These are phyloP conservation scores for Mortierella sp. DNA, from an alignment of 371 early-diverging fungal species.

Conservation along the genomic window DNA sequence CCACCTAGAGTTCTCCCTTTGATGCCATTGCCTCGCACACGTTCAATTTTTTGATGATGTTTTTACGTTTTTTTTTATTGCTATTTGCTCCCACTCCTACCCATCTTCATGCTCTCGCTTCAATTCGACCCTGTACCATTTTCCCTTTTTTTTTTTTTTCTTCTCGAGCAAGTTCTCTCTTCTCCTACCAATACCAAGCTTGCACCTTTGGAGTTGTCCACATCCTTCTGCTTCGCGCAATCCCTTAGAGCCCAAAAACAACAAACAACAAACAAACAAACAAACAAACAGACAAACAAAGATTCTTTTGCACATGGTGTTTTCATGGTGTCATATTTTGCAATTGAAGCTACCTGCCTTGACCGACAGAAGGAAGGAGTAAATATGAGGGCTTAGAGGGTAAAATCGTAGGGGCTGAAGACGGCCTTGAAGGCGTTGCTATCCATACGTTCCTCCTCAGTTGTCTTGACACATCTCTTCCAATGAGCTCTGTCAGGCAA, in stretches of 20 bases:
- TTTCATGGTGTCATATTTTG: background rate
- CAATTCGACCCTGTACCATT: conserved; percentile 11
- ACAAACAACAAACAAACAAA: background rate
- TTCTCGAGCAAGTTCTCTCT: background rate
- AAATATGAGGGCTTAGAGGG: conserved; percentile 22
- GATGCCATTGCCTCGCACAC: background rate
- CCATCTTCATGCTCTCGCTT: background rate
- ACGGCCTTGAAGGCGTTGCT: conserved; percentile 66
- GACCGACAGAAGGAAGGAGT: no score
- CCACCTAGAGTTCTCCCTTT: conserved; percentile 25
- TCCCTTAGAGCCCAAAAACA: background rate
- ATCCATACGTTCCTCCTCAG: conserved; percentile 73
- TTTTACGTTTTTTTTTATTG: conserved; percentile 6
- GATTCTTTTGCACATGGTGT: background rate
- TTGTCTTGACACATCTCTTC: conserved; percentile 73
- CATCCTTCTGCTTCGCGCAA: background rate
- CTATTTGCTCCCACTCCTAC: background rate
- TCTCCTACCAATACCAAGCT: conserved; percentile 8
- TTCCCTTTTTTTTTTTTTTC: background rate
- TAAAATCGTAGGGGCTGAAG: conserved; percentile 70
- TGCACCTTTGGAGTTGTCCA: background rate
- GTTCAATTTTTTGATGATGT: background rate
- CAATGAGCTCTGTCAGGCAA: conserved; percentile 78
- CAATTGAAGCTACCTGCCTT: background rate
- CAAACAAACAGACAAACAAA: background rate